Evolutionary conservation across 1,284 basidiomycete species (phyloP).

Genomic region (Flammula alnicola): DNA sequence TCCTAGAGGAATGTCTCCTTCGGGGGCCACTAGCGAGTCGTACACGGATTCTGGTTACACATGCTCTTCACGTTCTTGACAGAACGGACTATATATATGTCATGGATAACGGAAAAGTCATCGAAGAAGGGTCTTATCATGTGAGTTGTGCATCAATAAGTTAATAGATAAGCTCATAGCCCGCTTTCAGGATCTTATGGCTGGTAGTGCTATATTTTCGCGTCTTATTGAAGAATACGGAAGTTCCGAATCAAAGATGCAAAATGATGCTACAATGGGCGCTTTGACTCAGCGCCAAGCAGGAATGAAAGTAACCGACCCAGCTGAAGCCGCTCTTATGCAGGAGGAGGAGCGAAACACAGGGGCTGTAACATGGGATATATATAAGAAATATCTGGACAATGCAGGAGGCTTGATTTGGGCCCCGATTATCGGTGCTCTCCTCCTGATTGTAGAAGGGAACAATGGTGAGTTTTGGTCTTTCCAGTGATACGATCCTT

Average conservation of each 20-base stretch:
- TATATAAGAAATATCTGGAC: conserved; percentile 59
- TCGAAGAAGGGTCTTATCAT: conserved; percentile 65
- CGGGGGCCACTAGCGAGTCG: conserved; percentile 59
- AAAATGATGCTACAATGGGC: neutral
- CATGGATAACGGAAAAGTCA: conserved; percentile 71
- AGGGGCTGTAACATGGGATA: conserved; percentile 53
- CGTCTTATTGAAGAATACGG: conserved; percentile 68
- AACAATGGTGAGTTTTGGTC: conserved; percentile 39
- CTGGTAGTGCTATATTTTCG: conserved; percentile 55
- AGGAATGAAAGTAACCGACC: conserved; percentile 12
- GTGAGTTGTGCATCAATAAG: conserved; percentile 31
- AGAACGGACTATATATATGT: conserved; percentile 72
- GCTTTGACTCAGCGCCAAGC: conserved; percentile 30
- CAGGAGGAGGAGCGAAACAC: conserved; percentile 58
- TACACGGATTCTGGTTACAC: conserved; percentile 78
- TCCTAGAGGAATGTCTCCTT: conserved; percentile 67
- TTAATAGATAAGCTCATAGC: neutral
- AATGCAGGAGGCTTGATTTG: conserved; percentile 55
- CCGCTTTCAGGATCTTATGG: conserved; percentile 52
- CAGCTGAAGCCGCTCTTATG: conserved; percentile 46
- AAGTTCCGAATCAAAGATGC: conserved; percentile 33
- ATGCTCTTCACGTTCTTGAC: conserved; percentile 73
- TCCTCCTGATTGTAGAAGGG: conserved; percentile 43
- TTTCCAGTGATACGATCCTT: neutral
- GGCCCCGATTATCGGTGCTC: conserved; percentile 46